Base-by-base conservation (phyloP, 306 rosid genomes). In the Comarum palustre region DNA sequence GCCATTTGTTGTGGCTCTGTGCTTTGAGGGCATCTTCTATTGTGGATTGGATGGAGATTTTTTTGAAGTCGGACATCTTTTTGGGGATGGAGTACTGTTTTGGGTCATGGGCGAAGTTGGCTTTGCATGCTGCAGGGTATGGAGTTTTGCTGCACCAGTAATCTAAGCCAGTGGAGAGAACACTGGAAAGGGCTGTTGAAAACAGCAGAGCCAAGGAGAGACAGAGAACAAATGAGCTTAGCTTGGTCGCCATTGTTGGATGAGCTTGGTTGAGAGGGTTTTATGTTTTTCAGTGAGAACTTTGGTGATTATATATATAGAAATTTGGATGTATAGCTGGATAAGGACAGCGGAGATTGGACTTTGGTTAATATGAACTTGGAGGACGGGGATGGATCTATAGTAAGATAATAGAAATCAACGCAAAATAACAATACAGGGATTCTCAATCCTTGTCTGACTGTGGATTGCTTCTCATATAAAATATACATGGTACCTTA, bases 101-200 rank as follows among this genome's bases (percentile, higher is more conserved):
- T 2, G 47, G 13, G 67, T 52, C 59, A 6, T 74, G 63, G 29
- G 24, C 47, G 27, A 58, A 54, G 61, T 78, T 74, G 55, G 83
- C 34, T 39, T 69, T 78, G 78, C 93, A 88, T 4, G 87, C 81
- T 50, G 71, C 80, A 2, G 93, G 90, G 69, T 84, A 71, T 22
- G 87, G 87, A 46, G 87, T 86, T 86, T 82, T 78, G 34, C 20
- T 50, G 79, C 90, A 88, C 93, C 90, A 88, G 42, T 31, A 72
- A 41, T 76, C 72, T 34, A 84, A 50, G 81, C 55, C 75, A 0
- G 65, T 46, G 4, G 76, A 36, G 38, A 11, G 29, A 34, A 29
- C 19, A 51, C n/a, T 74, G 32, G 86, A 77, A 10, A 71, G 38
- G 13, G 79, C 24, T 3, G 71, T 67, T 15, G 81, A 67, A 45